These are phyloP conservation scores for Forsythia suspensa DNA, from an alignment of 257 asterid genomes.

Conservation along the genomic window DNA sequence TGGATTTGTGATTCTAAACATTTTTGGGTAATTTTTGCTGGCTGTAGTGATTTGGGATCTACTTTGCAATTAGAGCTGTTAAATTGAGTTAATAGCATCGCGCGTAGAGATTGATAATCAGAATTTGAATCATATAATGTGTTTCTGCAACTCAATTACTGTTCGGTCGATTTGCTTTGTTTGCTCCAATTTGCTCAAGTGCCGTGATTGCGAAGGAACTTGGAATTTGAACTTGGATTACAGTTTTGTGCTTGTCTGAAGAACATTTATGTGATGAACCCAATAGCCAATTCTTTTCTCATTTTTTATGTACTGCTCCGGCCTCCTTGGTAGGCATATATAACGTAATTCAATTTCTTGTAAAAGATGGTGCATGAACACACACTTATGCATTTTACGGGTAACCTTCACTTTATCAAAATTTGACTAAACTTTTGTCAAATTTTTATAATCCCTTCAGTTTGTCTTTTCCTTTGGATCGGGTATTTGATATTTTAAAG, in stretches of 20 bases:
- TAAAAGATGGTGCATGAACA: not conserved
- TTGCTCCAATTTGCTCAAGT: not conserved
- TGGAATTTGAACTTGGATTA: not conserved
- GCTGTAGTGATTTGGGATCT: conserved; percentile 7
- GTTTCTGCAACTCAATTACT: not conserved
- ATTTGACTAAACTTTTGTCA: not conserved
- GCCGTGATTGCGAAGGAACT: not conserved
- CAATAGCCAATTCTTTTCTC: not conserved
- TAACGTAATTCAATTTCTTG: not conserved
- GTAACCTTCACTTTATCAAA: not conserved
- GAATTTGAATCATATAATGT: not conserved
- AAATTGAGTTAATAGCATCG: not conserved
- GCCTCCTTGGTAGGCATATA: not conserved
- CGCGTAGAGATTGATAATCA: not conserved
- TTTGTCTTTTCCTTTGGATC: conserved; percentile 10
- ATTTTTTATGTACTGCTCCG: not conserved
- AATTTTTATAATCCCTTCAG: not conserved
- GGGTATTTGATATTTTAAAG: conserved; percentile 25
- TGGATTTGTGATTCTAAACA: conserved; percentile 12
- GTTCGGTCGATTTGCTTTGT: not conserved
- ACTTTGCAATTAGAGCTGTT: conserved; percentile 8
- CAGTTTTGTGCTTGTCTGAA: not conserved
- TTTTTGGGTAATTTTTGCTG: conserved; percentile 9
- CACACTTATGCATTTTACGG: not conserved
- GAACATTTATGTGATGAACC: not conserved